Conservation (phyloP, 163 green algal species). For the Chlorella variabilis region DNA sequence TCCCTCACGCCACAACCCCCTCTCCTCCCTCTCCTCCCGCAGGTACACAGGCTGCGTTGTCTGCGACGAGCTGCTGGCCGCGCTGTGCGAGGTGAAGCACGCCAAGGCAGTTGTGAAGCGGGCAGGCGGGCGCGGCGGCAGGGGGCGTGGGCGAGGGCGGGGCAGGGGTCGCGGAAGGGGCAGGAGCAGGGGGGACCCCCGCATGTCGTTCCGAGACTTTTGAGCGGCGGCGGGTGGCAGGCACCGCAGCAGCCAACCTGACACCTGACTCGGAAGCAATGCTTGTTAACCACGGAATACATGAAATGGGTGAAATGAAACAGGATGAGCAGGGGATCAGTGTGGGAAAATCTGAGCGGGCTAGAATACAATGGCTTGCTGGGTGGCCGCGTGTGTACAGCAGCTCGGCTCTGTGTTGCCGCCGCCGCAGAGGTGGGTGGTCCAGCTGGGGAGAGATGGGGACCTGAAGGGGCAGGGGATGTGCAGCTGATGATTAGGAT, state of each 20-base stretch:
- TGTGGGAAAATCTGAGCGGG: too few species aligned
- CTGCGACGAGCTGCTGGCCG: slow-evolving; percentile 78
- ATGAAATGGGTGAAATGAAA: too few species aligned
- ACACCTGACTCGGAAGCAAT: too few species aligned
- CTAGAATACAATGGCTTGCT: too few species aligned
- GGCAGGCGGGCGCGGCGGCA: slow-evolving; percentile 36
- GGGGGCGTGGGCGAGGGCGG: not conserved
- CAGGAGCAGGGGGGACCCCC: not conserved
- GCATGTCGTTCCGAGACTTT: slow-evolving; percentile 11
- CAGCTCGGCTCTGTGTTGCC: too few species aligned
- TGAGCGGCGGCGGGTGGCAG: too few species aligned
- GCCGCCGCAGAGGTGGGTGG: too few species aligned
- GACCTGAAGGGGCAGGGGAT: not conserved
- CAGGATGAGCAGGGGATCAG: too few species aligned
- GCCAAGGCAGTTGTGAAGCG: slow-evolving; percentile 65
- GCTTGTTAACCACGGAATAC: too few species aligned
- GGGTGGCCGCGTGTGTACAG: too few species aligned
- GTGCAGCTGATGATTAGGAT: slow-evolving; percentile 26
- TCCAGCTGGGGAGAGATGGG: not conserved
- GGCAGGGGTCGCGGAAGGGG: not conserved
- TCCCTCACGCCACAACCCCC: too few species aligned
- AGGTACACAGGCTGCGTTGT: slow-evolving; percentile 66
- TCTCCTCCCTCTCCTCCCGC: not conserved
- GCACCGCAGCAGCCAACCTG: too few species aligned
- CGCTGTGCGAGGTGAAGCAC: slow-evolving; percentile 82